A percentile compares a stretch with the other conserved stretches of the same genome.
These are phyloP conservation scores for Pythium graminicola DNA, from an alignment of 352 stramenopile genomes.

Conservation along the genomic window DNA sequence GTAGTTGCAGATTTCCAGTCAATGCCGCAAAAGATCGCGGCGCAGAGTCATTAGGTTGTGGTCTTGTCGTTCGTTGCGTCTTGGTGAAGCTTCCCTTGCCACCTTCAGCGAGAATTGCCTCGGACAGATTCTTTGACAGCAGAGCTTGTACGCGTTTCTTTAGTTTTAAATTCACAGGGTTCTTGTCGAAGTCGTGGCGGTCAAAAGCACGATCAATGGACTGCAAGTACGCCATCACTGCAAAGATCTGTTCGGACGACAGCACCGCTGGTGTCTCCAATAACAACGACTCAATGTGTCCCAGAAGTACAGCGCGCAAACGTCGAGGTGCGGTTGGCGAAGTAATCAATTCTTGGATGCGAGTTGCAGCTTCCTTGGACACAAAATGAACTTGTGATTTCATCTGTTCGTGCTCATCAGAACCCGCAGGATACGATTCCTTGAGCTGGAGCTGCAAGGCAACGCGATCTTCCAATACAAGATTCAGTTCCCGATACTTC, in stretches of 20 bases:
- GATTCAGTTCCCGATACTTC: constrained; percentile 56
- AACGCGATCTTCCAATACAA: constrained; percentile 61
- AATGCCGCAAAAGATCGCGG: constrained; percentile 14
- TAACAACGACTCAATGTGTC: constrained; percentile 47
- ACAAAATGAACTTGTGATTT: constrained; percentile 49
- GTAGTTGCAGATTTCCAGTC: constrained; percentile 14
- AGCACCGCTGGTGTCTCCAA: constrained; percentile 43
- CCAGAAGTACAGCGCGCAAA: constrained; percentile 39
- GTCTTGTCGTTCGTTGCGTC: background rate
- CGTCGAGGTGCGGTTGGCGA: constrained; percentile 35
- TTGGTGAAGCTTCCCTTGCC: constrained; percentile 13
- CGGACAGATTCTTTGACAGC: constrained; percentile 48
- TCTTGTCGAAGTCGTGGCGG: constrained; percentile 35
- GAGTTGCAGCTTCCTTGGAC: constrained; percentile 52
- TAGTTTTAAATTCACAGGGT: constrained; percentile 36
- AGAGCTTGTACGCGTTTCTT: constrained; percentile 47
- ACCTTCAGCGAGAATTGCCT: constrained; percentile 44
- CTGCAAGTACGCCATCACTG: constrained; percentile 54
- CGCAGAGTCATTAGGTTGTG: constrained; percentile 1
- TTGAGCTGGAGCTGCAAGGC: constrained; percentile 30
- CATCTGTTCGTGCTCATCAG: constrained; percentile 25
- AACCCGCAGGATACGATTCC: constrained; percentile 16
- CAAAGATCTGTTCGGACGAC: constrained; percentile 47
- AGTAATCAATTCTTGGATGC: constrained; percentile 44
- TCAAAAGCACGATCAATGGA: constrained; percentile 66